Conservation (phyloP, 1,139 yeast species). For the Diutina catenulata region DNA sequence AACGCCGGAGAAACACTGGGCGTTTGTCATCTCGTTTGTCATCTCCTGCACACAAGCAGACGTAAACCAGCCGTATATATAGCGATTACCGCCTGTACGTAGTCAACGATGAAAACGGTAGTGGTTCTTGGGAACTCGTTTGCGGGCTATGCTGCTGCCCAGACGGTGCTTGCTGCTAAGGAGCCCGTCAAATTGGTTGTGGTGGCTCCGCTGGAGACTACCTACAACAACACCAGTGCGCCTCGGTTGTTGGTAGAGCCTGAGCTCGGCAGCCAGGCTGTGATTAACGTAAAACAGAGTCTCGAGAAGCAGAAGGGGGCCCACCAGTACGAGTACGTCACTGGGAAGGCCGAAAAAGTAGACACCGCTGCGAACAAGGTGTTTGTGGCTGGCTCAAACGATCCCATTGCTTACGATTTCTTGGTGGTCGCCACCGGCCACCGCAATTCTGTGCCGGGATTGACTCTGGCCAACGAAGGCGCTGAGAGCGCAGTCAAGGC, state of each 20-base stretch:
- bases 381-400: constrained; percentile 9
- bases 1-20: too few species aligned
- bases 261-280: constrained; percentile 11
- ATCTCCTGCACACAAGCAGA: too few species aligned
- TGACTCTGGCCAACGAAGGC: constrained; percentile 17
- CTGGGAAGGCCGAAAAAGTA: too few species aligned
- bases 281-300: constrained; percentile 14
- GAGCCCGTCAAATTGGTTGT: constrained; percentile 9
- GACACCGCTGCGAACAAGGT: too few species aligned
- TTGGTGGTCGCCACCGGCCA: constrained; percentile 25
- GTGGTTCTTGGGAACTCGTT: constrained; percentile 27
- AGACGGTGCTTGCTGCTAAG: constrained; percentile 8
- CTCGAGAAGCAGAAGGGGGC: constrained; percentile 11
- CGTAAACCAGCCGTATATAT: too few species aligned
- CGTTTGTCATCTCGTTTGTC: too few species aligned
- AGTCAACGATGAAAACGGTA: too few species aligned
- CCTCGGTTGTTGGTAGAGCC: constrained; percentile 23
- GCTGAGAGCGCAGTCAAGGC: constrained; percentile 9
- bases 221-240: constrained; percentile 15
- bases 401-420: constrained; percentile 15
- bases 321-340: constrained; percentile 12
- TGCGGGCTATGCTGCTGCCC: constrained; percentile 19
- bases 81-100: too few species aligned
- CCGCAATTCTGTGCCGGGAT: constrained; percentile 13
- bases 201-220: constrained; percentile 13